Evolutionary conservation across 176 grass and related monocot species (phyloP).

Genomic region (Elymus sibiricus): DNA sequence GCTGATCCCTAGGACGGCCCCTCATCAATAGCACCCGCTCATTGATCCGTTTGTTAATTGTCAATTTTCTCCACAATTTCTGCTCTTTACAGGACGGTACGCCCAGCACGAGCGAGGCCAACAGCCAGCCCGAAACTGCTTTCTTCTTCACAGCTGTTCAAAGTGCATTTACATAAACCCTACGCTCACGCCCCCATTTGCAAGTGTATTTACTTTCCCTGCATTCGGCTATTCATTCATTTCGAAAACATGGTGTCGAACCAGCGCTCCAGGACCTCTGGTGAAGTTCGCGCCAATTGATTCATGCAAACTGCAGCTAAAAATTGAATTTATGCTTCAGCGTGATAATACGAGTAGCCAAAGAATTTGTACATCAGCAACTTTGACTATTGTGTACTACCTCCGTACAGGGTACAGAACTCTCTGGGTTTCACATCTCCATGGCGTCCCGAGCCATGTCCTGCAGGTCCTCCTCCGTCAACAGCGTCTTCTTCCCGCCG

Average conservation of each 20-base stretch:
- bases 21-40: too few species aligned
- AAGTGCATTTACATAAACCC: not conserved
- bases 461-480: constrained; percentile 77
- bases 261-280: not conserved
- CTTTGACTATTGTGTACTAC: not conserved
- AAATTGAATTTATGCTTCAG: not conserved
- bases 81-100: too few species aligned
- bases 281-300: not conserved
- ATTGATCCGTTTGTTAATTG: too few species aligned
- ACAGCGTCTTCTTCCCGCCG: constrained; percentile 64
- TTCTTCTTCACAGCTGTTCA: too few species aligned
- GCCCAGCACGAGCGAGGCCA: too few species aligned
- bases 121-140: too few species aligned
- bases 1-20: too few species aligned
- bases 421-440: constrained; percentile 35
- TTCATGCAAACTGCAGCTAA: not conserved
- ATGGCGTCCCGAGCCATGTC: constrained; percentile 54
- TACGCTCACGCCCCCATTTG: not conserved
- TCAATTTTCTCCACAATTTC: too few species aligned
- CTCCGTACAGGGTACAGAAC: not conserved
- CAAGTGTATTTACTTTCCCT: not conserved
- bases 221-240: not conserved
- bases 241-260: not conserved
- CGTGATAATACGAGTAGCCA: not conserved
- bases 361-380: constrained; percentile 25